A percentile compares a stretch with the other conserved stretches of the same genome.
phyloP scores from a whole-genome alignment of 441 rosid genomes.

The Brassica balearica region DNA sequence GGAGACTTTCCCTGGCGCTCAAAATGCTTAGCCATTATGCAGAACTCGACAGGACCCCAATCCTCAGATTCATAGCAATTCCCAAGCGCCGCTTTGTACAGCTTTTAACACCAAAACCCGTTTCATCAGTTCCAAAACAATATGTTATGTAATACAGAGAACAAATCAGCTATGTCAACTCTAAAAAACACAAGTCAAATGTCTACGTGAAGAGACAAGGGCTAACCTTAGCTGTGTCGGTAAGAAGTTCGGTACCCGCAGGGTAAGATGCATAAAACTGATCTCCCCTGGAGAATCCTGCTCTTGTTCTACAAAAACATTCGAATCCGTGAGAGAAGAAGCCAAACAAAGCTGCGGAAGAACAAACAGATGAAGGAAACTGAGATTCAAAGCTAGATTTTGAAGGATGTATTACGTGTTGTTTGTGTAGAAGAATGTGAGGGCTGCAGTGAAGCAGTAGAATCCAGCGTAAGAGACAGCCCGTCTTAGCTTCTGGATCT shows the following conservation, averaged over 20 bases:
- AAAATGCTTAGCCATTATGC: conserved; percentile 89
- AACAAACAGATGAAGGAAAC: not conserved
- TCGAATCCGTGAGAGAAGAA: not conserved
- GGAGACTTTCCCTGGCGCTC: conserved; percentile 94
- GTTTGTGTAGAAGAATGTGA: conserved; percentile 75
- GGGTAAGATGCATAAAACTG: conserved; percentile 95
- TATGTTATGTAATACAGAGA: not conserved
- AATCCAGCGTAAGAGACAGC: conserved; percentile 75
- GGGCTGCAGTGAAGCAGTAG: conserved; percentile 64
- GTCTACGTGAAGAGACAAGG: not conserved
- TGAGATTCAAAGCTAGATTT: not conserved
- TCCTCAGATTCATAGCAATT: conserved; percentile 89
- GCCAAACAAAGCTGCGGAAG: not conserved
- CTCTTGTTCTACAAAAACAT: conserved; percentile 74
- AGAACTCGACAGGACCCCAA: conserved; percentile 87
- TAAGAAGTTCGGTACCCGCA: conserved; percentile 86
- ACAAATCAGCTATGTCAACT: not conserved
- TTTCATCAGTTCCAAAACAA: conserved; percentile 19
- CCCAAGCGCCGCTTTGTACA: conserved; percentile 91
- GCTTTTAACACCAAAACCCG: conserved; percentile 46
- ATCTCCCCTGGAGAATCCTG: conserved; percentile 86
- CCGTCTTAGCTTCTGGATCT: conserved; percentile 86
- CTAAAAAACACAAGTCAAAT: not conserved
- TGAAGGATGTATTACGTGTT: conserved; percentile 69
- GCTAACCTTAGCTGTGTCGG: conserved; percentile 77